These are phyloP conservation scores for Dipodascus albidus DNA, from an alignment of 805 yeast species.

Conservation along the genomic window DNA sequence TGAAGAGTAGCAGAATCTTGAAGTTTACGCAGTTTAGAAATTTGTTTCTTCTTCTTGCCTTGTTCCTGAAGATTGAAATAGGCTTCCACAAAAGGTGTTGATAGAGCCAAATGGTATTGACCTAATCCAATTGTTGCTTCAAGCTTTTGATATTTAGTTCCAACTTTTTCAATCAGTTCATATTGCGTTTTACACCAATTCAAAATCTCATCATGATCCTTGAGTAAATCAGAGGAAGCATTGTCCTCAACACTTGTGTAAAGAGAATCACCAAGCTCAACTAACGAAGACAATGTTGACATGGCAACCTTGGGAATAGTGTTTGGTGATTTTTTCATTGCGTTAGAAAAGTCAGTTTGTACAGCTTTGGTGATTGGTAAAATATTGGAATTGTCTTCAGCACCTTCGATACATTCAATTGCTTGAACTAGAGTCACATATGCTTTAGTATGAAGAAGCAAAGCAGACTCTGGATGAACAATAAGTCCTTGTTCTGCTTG, in stretches of 20 bases:
- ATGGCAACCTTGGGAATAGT: conserved; percentile 1
- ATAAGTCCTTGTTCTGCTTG: conserved; percentile 50
- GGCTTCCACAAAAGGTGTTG: conserved; percentile 20
- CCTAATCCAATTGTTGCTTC: conserved; percentile 25
- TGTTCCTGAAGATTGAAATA: conserved; percentile 21
- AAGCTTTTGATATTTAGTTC: conserved; percentile 6
- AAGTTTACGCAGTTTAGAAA: conserved; percentile 13
- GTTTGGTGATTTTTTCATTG: conserved; percentile 4
- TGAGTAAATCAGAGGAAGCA: not conserved
- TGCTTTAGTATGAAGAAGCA: conserved; percentile 41
- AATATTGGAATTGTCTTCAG: not conserved
- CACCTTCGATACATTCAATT: conserved; percentile 22
- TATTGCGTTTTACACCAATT: conserved; percentile 14
- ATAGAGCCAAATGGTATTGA: conserved; percentile 19
- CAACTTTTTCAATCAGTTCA: conserved; percentile 9
- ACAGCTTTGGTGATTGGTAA: not conserved
- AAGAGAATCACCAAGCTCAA: conserved; percentile 42
- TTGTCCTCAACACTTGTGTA: conserved; percentile 29
- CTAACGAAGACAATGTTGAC: conserved; percentile 46
- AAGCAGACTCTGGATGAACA: conserved; percentile 34
- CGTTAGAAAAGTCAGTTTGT: conserved; percentile 5
- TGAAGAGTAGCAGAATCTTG: conserved; percentile 33
- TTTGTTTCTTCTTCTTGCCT: conserved; percentile 14
- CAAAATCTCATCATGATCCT: conserved; percentile 1
- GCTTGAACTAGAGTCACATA: conserved; percentile 34